These are phyloP conservation scores for Carex arenaria DNA, from an alignment of 202 grass and related monocot species.

Conservation along the genomic window DNA sequence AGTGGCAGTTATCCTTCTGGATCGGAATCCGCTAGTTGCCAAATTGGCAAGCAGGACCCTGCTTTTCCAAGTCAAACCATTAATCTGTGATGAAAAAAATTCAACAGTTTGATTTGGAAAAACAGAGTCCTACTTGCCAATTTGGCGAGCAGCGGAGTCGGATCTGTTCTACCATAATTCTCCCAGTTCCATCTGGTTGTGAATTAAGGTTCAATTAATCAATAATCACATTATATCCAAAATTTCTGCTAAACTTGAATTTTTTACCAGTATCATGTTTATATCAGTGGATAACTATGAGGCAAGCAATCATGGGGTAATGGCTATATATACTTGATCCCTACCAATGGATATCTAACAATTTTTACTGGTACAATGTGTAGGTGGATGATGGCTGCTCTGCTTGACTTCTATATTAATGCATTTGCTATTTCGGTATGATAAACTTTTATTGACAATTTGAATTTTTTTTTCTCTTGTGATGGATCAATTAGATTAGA, in stretches of 20 bases:
- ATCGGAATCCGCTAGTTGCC: no score
- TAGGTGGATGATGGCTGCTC: slow-evolving; percentile 87
- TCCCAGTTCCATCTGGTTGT: not conserved
- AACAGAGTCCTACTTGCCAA: no score
- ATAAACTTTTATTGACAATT: slow-evolving; percentile 6
- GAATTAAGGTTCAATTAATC: slow-evolving; percentile 19
- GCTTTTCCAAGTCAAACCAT: no score
- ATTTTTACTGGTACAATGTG: slow-evolving; percentile 27
- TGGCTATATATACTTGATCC: not conserved
- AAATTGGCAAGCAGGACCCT: no score
- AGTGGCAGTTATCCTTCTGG: not conserved
- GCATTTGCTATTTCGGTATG: slow-evolving; percentile 79
- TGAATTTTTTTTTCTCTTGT: not conserved
- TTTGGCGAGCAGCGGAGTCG: no score
- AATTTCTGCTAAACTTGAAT: slow-evolving; percentile 1
- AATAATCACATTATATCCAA: not conserved
- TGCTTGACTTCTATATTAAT: slow-evolving; percentile 98
- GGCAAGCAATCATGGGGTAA: not conserved
- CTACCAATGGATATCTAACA: not conserved
- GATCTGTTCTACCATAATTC: not conserved
- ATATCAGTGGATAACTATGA: not conserved
- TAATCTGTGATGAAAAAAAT: no score
- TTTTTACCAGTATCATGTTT: not conserved
- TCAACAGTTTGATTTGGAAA: no score
- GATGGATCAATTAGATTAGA: not conserved